phyloP scores from a whole-genome alignment of 768 basidiomycete species.

The Megacollybia marginata region DNA sequence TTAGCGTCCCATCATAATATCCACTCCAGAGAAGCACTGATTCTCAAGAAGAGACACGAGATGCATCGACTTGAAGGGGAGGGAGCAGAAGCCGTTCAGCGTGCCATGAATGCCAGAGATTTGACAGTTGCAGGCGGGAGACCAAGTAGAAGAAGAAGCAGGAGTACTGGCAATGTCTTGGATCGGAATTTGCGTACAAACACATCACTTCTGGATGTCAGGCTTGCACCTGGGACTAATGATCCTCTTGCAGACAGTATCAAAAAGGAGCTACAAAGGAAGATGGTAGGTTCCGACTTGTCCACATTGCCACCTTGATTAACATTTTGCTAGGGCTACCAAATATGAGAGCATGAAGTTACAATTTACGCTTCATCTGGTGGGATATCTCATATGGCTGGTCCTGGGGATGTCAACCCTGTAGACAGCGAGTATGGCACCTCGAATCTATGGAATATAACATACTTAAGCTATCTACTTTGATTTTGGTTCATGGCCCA shows the following conservation, averaged over 20 bases:
- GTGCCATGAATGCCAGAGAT: conserved; percentile 10
- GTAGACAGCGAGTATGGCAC: too few relatives aligned
- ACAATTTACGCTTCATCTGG: conserved; percentile 82
- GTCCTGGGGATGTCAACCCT: conserved; percentile 75
- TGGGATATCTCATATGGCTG: conserved; percentile 59
- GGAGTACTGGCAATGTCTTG: conserved; percentile 73
- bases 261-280: conserved; percentile 62
- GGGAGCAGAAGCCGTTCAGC: conserved; percentile 25
- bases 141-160: conserved; percentile 59
- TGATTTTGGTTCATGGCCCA: too few relatives aligned
- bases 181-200: conserved; percentile 21
- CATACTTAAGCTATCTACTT: too few relatives aligned
- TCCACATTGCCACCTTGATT: not conserved
- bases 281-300: conserved; percentile 10
- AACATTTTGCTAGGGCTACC: conserved; percentile 54
- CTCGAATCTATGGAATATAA: too few relatives aligned
- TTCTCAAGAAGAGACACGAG: conserved; percentile 63
- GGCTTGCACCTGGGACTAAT: conserved; percentile 30
- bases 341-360: conserved; percentile 65
- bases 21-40: conserved; percentile 55
- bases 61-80: conserved; percentile 48
- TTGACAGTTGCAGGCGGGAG: conserved; percentile 32
- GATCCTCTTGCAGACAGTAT: conserved; percentile 63
- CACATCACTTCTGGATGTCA: conserved; percentile 28
- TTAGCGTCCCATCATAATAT: conserved; percentile 42